phyloP scores from a whole-genome alignment of 441 rosid genomes.

The Erodium trifolium region DNA sequence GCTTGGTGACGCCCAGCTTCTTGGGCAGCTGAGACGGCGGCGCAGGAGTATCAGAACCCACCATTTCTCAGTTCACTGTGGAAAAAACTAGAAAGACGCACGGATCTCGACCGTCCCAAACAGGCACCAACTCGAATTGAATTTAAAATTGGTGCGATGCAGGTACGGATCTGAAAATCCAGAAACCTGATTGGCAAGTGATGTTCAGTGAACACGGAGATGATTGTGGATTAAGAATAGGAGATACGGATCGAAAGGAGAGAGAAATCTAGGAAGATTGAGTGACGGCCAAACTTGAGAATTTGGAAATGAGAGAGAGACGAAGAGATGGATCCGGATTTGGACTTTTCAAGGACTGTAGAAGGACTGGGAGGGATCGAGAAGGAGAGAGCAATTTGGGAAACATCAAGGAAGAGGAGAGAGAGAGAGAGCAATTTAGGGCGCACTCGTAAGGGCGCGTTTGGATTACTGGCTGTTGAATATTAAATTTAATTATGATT shows the following conservation, averaged over 20 bases:
- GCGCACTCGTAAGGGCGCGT: too few species aligned
- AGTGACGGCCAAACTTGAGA: not conserved
- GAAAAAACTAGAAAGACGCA: not conserved
- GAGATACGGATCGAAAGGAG: not conserved
- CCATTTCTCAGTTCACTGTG: slow-evolving; percentile 23
- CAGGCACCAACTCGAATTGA: not conserved
- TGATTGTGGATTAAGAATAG: not conserved
- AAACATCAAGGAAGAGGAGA: too few species aligned
- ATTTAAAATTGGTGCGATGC: not conserved
- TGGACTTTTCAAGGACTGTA: not conserved
- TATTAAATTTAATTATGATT: too few species aligned
- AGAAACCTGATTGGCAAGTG: not conserved
- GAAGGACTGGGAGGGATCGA: not conserved
- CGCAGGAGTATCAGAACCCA: slow-evolving; percentile 30
- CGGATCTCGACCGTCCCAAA: not conserved
- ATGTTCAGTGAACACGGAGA: not conserved
- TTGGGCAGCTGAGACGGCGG: slow-evolving; percentile 6
- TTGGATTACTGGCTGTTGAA: too few species aligned
- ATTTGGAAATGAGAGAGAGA: not conserved
- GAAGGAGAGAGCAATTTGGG: not conserved
- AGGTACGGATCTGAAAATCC: not conserved
- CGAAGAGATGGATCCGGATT: not conserved
- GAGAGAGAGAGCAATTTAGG: too few species aligned
- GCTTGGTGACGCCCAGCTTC: slow-evolving; percentile 43
- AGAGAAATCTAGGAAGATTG: not conserved